A percentile compares a stretch with the other conserved stretches of the same genome.
Conservation (phyloP, 2,329 filamentous ascomycete species). For the Ophiostoma sp. region DNA sequence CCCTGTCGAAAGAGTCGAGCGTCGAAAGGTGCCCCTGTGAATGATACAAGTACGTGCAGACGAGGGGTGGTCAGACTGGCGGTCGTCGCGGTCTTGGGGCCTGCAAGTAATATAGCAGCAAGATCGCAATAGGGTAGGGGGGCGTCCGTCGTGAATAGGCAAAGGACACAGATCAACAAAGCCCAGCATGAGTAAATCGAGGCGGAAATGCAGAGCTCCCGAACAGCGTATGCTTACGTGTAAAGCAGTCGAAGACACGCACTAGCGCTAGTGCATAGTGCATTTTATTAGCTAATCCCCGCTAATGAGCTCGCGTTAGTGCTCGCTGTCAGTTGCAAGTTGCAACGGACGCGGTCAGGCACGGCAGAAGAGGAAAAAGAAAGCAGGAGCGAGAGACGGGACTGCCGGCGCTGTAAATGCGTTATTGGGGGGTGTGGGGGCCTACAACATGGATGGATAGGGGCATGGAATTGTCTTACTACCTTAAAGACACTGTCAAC, state of each 20-base stretch:
- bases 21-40: background rate
- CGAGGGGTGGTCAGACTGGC: background rate
- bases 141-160: background rate
- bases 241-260: background rate
- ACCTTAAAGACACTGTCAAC: no score
- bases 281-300: slow-evolving; percentile 1
- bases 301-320: background rate
- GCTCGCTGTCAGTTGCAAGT: background rate
- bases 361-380: background rate
- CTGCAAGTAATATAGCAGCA: slow-evolving; percentile 1
- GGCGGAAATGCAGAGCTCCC: slow-evolving; percentile 10
- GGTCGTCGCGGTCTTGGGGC: background rate
- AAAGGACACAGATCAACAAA: slow-evolving; percentile 22
- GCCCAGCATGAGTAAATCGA: slow-evolving; percentile 11
- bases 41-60: background rate
- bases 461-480: background rate
- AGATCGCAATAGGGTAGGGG: background rate
- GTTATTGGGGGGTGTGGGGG: background rate
- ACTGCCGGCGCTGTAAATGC: background rate
- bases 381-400: background rate
- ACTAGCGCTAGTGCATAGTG: background rate
- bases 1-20: slow-evolving; percentile 9
- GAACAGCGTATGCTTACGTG: background rate
- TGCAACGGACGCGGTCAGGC: background rate
- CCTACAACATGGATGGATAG: background rate